These are phyloP conservation scores for Russula compacta DNA, from an alignment of 768 basidiomycete genomes.

Conservation along the genomic window DNA sequence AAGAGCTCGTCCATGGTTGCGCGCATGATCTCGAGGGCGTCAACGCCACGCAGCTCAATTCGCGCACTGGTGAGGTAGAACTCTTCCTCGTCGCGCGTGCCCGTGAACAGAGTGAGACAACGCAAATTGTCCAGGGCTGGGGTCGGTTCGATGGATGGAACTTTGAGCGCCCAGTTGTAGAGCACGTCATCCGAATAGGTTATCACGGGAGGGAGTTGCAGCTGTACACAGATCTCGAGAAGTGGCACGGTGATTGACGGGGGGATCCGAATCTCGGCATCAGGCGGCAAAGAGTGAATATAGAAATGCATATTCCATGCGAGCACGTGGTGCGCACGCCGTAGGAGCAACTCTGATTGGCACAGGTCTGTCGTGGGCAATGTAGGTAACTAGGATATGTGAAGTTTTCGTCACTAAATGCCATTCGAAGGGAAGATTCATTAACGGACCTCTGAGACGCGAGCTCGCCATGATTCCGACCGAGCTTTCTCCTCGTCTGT, in stretches of 20 bases:
- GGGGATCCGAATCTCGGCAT: conserved; percentile 50
- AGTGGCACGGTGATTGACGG: conserved; percentile 64
- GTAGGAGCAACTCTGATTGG: conserved; percentile 37
- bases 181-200: conserved; percentile 90
- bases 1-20: conserved; percentile 82
- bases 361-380: conserved; percentile 30
- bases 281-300: conserved; percentile 34
- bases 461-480: conserved; percentile 36
- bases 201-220: conserved; percentile 78
- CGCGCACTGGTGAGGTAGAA: conserved; percentile 84
- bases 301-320: conserved; percentile 50
- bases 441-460: conserved; percentile 32
- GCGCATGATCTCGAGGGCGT: conserved; percentile 80
- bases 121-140: conserved; percentile 51
- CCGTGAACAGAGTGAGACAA: conserved; percentile 64
- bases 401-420: background rate
- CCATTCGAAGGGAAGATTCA: background rate
- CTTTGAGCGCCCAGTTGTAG: conserved; percentile 61
- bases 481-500: conserved; percentile 26
- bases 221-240: conserved; percentile 53
- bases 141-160: conserved; percentile 23
- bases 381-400: conserved; percentile 32
- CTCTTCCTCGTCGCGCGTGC: conserved; percentile 69
- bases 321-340: conserved; percentile 47
- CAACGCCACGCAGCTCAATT: conserved; percentile 79